Evolutionary conservation across 2,329 filamentous ascomycete species (phyloP).

Genomic region (Colletotrichum spaethianum): DNA sequence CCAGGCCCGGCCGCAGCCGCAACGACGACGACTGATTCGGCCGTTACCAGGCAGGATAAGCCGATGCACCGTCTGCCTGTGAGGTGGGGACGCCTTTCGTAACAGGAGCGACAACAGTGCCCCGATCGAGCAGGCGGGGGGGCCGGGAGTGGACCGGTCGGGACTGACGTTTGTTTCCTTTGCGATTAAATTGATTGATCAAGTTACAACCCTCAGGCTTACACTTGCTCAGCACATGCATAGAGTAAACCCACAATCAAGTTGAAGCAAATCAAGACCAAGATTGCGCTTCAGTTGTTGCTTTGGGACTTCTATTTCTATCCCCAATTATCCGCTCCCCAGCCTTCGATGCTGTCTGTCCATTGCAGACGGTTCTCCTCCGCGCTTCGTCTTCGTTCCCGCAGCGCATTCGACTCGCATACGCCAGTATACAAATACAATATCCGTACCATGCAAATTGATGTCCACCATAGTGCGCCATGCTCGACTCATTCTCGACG

Average conservation of each 20-base stretch:
- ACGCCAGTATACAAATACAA: conserved; percentile 1
- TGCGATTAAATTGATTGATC: background rate
- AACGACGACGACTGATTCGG: background rate
- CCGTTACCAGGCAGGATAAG: conserved; percentile 12
- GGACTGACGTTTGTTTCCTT: background rate
- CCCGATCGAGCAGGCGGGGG: conserved; percentile 21
- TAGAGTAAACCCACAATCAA: too few relatives aligned
- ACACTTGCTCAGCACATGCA: background rate
- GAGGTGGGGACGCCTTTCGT: conserved; percentile 3
- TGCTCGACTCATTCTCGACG: background rate
- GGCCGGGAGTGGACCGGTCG: background rate
- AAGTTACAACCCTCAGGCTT: background rate
- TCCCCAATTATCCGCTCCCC: background rate
- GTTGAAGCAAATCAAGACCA: background rate
- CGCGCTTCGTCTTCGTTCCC: background rate
- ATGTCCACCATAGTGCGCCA: background rate
- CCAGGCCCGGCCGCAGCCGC: conserved; percentile 11
- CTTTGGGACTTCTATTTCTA: background rate
- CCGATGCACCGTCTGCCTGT: conserved; percentile 9
- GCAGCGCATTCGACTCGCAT: background rate
- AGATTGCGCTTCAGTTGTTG: background rate
- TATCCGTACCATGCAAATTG: too few relatives aligned
- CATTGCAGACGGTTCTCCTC: background rate
- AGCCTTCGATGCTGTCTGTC: background rate
- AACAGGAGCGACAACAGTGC: background rate